A percentile compares a stretch with the other conserved stretches of the same genome.
Evolutionary conservation across 108 stramenopile genomes (phyloP).

Genomic region (Discostella stelligeroides): DNA sequence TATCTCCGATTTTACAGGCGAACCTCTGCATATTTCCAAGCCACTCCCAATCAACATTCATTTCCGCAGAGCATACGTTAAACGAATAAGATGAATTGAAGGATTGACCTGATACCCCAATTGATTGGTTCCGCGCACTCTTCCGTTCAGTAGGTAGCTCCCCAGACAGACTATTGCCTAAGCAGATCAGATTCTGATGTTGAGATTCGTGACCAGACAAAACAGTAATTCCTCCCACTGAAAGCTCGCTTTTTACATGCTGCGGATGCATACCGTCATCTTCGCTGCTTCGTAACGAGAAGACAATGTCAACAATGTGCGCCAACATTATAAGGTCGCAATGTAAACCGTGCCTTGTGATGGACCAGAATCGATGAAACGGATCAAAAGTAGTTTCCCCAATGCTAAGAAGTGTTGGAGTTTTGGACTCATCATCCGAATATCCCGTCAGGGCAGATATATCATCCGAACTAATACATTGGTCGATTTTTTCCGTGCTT

Average conservation of each 20-base stretch:
- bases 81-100: slow-evolving; percentile 1
- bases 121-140: slow-evolving; percentile 1
- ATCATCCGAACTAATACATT: slow-evolving; percentile 27
- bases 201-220: neutral
- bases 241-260: slow-evolving; percentile 1
- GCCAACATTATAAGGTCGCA: slow-evolving; percentile 31
- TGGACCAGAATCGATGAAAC: slow-evolving; percentile 30
- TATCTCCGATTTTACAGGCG: slow-evolving; percentile 1
- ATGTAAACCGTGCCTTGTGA: slow-evolving; percentile 12
- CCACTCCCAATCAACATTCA: slow-evolving; percentile 24
- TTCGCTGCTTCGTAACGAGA: slow-evolving; percentile 8
- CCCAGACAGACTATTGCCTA: neutral
- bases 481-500: slow-evolving; percentile 5
- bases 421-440: slow-evolving; percentile 38
- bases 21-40: slow-evolving; percentile 12
- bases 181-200: slow-evolving; percentile 1
- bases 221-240: slow-evolving; percentile 19
- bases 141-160: too few relatives aligned
- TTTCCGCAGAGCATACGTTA: slow-evolving; percentile 8
- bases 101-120: slow-evolving; percentile 4
- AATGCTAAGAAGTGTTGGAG: neutral
- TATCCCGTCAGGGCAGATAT: slow-evolving; percentile 43
- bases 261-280: slow-evolving; percentile 4
- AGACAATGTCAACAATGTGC: slow-evolving; percentile 27
- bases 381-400: slow-evolving; percentile 32